A percentile compares a stretch with the other conserved stretches of the same genome.
phyloP scores from a whole-genome alignment of 2,329 filamentous ascomycete species.

The Colletotrichum sublineola region DNA sequence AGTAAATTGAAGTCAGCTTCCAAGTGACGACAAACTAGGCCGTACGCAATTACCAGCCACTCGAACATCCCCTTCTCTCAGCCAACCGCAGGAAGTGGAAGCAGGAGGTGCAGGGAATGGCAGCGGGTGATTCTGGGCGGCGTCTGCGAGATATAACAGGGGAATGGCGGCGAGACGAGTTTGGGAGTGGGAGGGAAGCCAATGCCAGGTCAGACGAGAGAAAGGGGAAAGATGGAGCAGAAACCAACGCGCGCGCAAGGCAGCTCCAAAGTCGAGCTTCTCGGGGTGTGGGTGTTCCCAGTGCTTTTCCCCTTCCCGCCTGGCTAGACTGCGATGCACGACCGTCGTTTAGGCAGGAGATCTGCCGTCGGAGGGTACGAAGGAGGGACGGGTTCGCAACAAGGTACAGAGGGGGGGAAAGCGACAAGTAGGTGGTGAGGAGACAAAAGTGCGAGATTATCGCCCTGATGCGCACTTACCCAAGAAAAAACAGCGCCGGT shows the following conservation, averaged over 20 bases:
- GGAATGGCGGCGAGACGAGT: constrained; percentile 27
- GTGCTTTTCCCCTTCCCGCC: constrained; percentile 1
- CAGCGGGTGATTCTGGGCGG: constrained; percentile 21
- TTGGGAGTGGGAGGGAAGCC: constrained; percentile 24
- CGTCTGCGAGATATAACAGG: constrained; percentile 30
- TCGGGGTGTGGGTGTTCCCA: constrained; percentile 26
- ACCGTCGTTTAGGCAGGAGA: constrained; percentile 29
- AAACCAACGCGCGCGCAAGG: constrained; percentile 19
- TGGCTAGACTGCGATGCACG: constrained; percentile 24
- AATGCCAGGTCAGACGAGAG: constrained; percentile 18
- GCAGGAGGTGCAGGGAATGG: constrained; percentile 21
- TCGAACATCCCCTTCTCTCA: constrained; percentile 12
- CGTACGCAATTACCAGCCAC: constrained; percentile 23
- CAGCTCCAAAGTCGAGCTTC: constrained; percentile 21
- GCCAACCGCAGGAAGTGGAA: constrained; percentile 22
- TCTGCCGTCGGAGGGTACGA: constrained; percentile 29
- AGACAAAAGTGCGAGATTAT: constrained; percentile 1
- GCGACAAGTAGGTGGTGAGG: constrained; percentile 4
- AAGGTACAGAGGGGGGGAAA: constrained; percentile 17
- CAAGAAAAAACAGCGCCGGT: background rate
- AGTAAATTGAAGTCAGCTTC: constrained; percentile 32
- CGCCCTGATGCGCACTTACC: constrained; percentile 32
- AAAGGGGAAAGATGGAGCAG: constrained; percentile 6
- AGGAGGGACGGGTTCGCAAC: constrained; percentile 25
- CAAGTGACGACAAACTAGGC: constrained; percentile 19